Conservation (phyloP, 2,329 filamentous ascomycete genomes). For the Xylariaceae sp. region DNA sequence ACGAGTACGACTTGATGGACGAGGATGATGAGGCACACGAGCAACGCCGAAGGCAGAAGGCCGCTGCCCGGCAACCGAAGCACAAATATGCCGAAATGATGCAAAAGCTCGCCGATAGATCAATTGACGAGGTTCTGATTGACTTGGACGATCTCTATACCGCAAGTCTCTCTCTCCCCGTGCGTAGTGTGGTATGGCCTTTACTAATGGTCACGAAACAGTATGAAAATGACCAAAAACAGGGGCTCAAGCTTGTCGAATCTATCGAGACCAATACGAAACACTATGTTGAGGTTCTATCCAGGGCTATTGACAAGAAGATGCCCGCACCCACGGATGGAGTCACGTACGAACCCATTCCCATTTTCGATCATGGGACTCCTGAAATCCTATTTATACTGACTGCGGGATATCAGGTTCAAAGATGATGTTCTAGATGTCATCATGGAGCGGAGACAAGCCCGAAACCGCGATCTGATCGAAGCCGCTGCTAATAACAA, state of each 20-base stretch:
- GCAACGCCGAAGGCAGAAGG: conserved; percentile 45
- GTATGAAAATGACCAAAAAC: conserved; percentile 69
- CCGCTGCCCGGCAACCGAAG: conserved; percentile 52
- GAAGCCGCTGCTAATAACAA: conserved; percentile 60
- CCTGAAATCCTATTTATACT: conserved; percentile 19
- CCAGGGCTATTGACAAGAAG: conserved; percentile 78
- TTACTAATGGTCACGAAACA: conserved; percentile 34
- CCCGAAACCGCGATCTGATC: conserved; percentile 72
- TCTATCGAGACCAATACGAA: conserved; percentile 88
- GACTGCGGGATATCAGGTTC: conserved; percentile 55
- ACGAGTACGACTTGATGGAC: conserved; percentile 92
- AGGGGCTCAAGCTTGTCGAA: conserved; percentile 67
- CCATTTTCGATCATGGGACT: background rate
- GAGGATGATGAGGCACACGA: conserved; percentile 60
- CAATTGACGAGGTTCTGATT: conserved; percentile 70
- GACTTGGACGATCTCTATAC: conserved; percentile 81
- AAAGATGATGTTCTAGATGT: conserved; percentile 97
- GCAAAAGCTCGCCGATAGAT: conserved; percentile 79
- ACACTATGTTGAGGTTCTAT: conserved; percentile 90
- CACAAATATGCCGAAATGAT: conserved; percentile 85
- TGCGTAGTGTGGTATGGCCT: background rate
- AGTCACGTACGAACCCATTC: conserved; percentile 54
- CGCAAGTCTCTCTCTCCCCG: conserved; percentile 43
- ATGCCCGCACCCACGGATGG: conserved; percentile 75
- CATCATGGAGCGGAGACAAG: conserved; percentile 85